A percentile compares a stretch with the other conserved stretches of the same genome.
phyloP scores from a whole-genome alignment of 495 filamentous ascomycete genomes.

The Podospora pseudocomata region DNA sequence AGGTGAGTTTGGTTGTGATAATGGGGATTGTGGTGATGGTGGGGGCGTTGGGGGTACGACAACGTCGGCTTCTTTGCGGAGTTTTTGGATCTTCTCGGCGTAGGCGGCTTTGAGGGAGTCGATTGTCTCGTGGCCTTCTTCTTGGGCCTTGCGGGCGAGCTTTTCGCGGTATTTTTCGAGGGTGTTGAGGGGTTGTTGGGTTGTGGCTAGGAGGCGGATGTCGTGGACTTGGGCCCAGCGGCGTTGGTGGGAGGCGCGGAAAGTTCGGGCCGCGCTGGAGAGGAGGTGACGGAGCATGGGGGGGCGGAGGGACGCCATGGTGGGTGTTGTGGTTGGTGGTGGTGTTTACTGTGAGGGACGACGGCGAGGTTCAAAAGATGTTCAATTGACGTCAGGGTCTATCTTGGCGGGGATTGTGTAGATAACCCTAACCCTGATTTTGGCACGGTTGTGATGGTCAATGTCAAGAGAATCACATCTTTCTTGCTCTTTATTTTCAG shows the following conservation, averaged over 20 bases:
- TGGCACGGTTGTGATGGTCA: neutral
- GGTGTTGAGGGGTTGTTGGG: slow-evolving; percentile 53
- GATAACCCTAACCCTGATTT: neutral
- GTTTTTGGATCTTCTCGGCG: slow-evolving; percentile 68
- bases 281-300: slow-evolving; percentile 39
- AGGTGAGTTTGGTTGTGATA: slow-evolving; percentile 28
- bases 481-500: neutral
- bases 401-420: neutral
- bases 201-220: slow-evolving; percentile 75
- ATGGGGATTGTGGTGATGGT: slow-evolving; percentile 7
- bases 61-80: slow-evolving; percentile 53
- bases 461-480: neutral
- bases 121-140: slow-evolving; percentile 69
- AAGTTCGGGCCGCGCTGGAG: slow-evolving; percentile 23
- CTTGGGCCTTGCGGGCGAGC: slow-evolving; percentile 76
- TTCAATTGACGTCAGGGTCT: neutral
- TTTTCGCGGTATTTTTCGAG: slow-evolving; percentile 84
- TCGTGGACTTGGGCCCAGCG: slow-evolving; percentile 92
- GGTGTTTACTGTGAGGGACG: neutral
- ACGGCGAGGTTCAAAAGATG: neutral
- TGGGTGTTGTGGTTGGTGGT: neutral
- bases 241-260: slow-evolving; percentile 52
- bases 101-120: slow-evolving; percentile 78
- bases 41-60: slow-evolving; percentile 18
- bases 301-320: slow-evolving; percentile 33